Evolutionary conservation across 306 rosid genomes (phyloP).

Genomic region (Begonia masoniana): DNA sequence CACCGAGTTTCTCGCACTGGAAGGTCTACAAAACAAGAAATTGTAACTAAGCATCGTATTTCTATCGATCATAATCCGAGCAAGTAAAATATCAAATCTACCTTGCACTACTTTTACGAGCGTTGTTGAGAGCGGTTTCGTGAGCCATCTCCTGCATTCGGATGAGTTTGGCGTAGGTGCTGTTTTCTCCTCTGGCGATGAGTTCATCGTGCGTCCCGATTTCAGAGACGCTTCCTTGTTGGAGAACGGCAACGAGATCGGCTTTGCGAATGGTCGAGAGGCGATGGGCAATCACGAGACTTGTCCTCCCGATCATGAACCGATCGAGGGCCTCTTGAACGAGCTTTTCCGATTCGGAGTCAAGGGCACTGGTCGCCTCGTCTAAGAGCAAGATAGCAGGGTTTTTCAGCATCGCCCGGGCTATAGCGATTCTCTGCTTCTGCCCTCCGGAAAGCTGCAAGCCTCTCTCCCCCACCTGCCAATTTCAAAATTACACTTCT

Average conservation of each 20-base stretch:
- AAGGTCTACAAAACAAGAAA: conserved; percentile 49
- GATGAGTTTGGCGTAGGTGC: conserved; percentile 76
- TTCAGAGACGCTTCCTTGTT: conserved; percentile 66
- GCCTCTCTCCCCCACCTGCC: conserved; percentile 97
- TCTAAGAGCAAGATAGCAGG: conserved; percentile 80
- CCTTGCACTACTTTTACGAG: conserved; percentile 94
- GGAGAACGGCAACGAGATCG: conserved; percentile 65
- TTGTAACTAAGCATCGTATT: neutral
- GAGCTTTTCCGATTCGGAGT: conserved; percentile 79
- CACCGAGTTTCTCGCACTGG: conserved; percentile 89
- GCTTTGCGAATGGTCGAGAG: conserved; percentile 80
- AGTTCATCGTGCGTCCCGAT: conserved; percentile 88
- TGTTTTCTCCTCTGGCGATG: conserved; percentile 60
- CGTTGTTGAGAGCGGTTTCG: conserved; percentile 70
- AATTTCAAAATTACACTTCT: conserved; percentile 14
- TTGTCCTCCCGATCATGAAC: conserved; percentile 87
- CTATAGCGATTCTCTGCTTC: conserved; percentile 89
- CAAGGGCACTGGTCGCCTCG: conserved; percentile 93
- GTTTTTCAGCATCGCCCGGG: conserved; percentile 90
- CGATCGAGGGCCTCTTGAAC: conserved; percentile 94
- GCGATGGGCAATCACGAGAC: conserved; percentile 83
- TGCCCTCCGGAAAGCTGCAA: conserved; percentile 91
- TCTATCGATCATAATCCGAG: neutral
- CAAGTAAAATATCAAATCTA: conserved; percentile 15
- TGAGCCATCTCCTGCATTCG: conserved; percentile 77